Evolutionary conservation across 2,329 filamentous ascomycete genomes (phyloP).

Genomic region (Aspergillus amoenus): DNA sequence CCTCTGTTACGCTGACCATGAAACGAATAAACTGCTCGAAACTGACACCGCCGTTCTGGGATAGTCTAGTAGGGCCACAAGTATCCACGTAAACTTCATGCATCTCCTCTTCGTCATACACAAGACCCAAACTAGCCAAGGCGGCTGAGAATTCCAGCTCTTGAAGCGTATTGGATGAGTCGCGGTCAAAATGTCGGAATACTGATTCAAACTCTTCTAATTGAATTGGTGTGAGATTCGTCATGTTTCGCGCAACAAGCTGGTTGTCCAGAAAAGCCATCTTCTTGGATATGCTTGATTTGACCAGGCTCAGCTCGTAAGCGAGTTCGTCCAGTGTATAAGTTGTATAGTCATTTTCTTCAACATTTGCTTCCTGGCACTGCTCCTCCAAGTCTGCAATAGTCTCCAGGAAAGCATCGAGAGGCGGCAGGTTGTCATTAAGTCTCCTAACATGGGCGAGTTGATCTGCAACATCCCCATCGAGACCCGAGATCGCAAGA

Average conservation of each 20-base stretch:
- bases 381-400: slow-evolving; percentile 84
- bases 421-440: slow-evolving; percentile 78
- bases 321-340: slow-evolving; percentile 96
- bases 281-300: slow-evolving; percentile 92
- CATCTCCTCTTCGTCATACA: slow-evolving; percentile 98
- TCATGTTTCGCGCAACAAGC: slow-evolving; percentile 98
- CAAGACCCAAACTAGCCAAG: slow-evolving; percentile 87
- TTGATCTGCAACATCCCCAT: slow-evolving; percentile 96
- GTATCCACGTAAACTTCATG: slow-evolving; percentile 89
- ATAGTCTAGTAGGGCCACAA: slow-evolving; percentile 59
- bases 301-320: slow-evolving; percentile 90
- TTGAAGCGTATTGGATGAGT: slow-evolving; percentile 82
- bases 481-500: slow-evolving; percentile 90
- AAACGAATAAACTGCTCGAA: slow-evolving; percentile 99
- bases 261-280: slow-evolving; percentile 96
- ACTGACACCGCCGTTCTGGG: slow-evolving; percentile 69
- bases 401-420: slow-evolving; percentile 87
- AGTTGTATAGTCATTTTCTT: slow-evolving; percentile 99
- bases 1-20: slow-evolving; percentile 98
- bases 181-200: slow-evolving; percentile 95
- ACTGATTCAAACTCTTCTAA: slow-evolving; percentile 98
- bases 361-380: slow-evolving; percentile 94
- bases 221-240: slow-evolving; percentile 96
- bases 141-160: slow-evolving; percentile 96
- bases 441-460: slow-evolving; percentile 81